These are phyloP conservation scores for Zelopaecilomyces penicillatus DNA, from an alignment of 2,329 filamentous ascomycete species.

Conservation along the genomic window DNA sequence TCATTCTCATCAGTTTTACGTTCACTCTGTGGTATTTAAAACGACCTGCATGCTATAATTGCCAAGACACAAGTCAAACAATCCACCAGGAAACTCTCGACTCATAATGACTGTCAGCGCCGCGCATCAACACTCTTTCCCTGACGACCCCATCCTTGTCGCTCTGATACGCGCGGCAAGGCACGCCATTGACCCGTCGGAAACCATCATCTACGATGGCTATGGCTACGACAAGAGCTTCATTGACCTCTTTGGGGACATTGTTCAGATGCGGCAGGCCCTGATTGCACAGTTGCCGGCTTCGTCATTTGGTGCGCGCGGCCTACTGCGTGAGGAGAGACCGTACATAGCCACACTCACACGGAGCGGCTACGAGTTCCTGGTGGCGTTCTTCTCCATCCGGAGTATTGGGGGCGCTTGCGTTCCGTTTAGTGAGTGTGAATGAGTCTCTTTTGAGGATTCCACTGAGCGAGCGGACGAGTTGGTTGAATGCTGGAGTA, in stretches of 20 bases:
- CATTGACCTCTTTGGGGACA: conserved; percentile 12
- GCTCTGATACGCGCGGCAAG: conserved; percentile 9
- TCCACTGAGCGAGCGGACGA: too few species aligned
- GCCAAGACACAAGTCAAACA: too few species aligned
- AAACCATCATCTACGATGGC: conserved; percentile 7
- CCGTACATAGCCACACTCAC: conserved; percentile 11
- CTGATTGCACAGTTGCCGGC: conserved; percentile 6
- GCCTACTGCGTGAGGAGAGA: conserved; percentile 3
- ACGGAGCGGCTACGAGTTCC: conserved; percentile 15
- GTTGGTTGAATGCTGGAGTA: too few species aligned
- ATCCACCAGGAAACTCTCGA: too few species aligned
- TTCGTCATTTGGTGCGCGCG: conserved; percentile 2
- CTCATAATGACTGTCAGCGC: too few species aligned
- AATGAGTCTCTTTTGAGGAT: too few species aligned
- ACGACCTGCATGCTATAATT: too few species aligned
- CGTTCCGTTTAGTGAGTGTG: conserved; percentile 11
- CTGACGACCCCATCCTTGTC: conserved; percentile 11
- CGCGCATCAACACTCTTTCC: not conserved
- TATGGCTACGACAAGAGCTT: conserved; percentile 14
- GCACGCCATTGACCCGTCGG: conserved; percentile 3
- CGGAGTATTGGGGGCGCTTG: conserved; percentile 13
- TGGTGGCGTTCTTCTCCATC: conserved; percentile 15
- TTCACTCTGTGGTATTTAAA: too few species aligned
- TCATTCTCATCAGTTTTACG: too few species aligned
- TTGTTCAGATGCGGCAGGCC: conserved; percentile 10